Conservation (phyloP, 2,329 filamentous ascomycete genomes). For the Ceratocystis eucalypticola region DNA sequence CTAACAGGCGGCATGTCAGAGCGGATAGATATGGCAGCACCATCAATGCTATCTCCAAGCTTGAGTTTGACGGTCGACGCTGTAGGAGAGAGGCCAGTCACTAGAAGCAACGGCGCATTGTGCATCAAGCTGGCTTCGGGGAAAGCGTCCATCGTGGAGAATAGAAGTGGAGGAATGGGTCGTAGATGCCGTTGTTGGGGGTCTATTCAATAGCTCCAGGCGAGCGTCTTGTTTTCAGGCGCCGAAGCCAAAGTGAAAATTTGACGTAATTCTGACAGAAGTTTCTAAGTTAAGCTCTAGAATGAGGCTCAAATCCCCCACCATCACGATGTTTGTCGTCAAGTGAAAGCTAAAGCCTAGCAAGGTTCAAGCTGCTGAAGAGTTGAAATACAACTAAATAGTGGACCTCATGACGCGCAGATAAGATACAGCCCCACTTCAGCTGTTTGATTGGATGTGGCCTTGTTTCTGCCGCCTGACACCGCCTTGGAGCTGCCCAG, state of each 20-base stretch:
- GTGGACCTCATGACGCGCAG: conserved; percentile 15
- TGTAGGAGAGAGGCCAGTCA: conserved; percentile 52
- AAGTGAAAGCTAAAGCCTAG: neutral
- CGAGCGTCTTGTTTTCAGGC: neutral
- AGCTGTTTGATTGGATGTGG: conserved; percentile 8
- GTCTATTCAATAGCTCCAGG: neutral
- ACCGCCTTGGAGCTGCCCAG: conserved; percentile 13
- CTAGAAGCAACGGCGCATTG: conserved; percentile 70
- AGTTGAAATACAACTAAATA: neutral
- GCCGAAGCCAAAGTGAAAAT: too few relatives aligned
- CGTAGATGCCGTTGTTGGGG: neutral
- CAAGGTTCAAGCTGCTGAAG: neutral
- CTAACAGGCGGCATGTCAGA: conserved; percentile 59
- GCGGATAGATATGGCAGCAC: conserved; percentile 30
- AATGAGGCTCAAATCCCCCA: neutral
- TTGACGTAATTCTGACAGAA: too few relatives aligned
- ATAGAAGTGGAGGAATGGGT: neutral
- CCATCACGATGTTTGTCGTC: conserved; percentile 10
- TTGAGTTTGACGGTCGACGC: conserved; percentile 4
- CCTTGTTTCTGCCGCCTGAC: conserved; percentile 8
- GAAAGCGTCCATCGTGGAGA: conserved; percentile 58
- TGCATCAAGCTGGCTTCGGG: conserved; percentile 68
- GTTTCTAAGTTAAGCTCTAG: too few relatives aligned
- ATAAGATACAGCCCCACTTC: conserved; percentile 9
- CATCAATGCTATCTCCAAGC: conserved; percentile 8